Conservation (phyloP, 495 filamentous ascomycete species). For the Penicillium cosmopolitanum region DNA sequence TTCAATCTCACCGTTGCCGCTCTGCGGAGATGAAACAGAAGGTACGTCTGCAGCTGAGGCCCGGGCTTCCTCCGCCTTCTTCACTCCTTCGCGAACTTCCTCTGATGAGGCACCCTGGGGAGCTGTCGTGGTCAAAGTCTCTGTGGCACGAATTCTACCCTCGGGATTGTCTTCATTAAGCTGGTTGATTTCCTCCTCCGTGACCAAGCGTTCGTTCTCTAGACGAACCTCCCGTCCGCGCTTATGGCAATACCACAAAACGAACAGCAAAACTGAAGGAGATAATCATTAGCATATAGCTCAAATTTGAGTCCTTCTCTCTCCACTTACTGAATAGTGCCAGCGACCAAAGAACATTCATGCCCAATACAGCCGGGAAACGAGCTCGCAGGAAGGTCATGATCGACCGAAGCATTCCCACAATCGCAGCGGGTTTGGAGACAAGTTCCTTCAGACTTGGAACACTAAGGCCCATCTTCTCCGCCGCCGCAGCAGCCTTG, state of each 20-base stretch:
- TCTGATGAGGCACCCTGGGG: conserved; percentile 46
- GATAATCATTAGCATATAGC: background rate
- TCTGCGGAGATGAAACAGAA: conserved; percentile 13
- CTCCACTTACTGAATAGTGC: conserved; percentile 73
- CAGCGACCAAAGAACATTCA: conserved; percentile 85
- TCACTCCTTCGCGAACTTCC: conserved; percentile 47
- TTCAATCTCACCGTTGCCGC: conserved; percentile 10
- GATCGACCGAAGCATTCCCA: conserved; percentile 79
- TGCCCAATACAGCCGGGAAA: conserved; percentile 82
- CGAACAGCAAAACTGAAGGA: conserved; percentile 76
- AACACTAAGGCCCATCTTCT: conserved; percentile 55
- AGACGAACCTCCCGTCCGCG: conserved; percentile 83
- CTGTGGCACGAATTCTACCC: conserved; percentile 40
- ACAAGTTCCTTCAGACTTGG: conserved; percentile 78
- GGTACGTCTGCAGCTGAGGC: conserved; percentile 22
- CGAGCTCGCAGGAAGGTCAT: conserved; percentile 79
- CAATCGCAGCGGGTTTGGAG: conserved; percentile 81
- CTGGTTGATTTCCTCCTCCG: conserved; percentile 50
- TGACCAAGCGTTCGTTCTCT: conserved; percentile 66
- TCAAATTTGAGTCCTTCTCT: background rate
- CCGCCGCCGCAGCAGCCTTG: conserved; percentile 51
- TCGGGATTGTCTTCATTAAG: conserved; percentile 42
- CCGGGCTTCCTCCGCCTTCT: conserved; percentile 41
- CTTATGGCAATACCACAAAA: conserved; percentile 98
- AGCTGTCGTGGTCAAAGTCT: conserved; percentile 51